Base-by-base conservation (phyloP, 1,284 basidiomycete species). In the Melampsora americana region DNA sequence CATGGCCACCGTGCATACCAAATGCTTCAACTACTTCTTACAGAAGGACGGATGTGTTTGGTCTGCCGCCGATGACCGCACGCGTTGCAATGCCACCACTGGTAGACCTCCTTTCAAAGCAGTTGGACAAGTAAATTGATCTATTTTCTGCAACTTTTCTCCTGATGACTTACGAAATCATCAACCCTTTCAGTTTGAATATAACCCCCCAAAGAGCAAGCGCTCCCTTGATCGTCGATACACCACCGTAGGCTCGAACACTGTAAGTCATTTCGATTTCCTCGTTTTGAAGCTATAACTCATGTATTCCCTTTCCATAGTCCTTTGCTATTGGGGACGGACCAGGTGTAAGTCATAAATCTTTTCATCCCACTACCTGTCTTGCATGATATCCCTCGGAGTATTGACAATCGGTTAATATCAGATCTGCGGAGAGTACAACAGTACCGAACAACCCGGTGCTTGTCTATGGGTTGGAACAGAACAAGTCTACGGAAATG, bases 401-500 rank as follows among this genome's bases (percentile, higher is more conserved):
- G n/a, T n/a, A n/a, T n/a, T n/a, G n/a, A n/a, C n/a, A n/a, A n/a
- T n/a, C n/a, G n/a, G n/a, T n/a, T n/a, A n/a, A n/a, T n/a, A n/a
- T n/a, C n/a, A 39, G 66, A 68, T 68, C 12, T 68, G 66, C 35
- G 66, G 66, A 68, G 6, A 12, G 6, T 68, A 68, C 28, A 39
- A 66, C 44, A 16, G 46, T 23, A 44, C 32, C 28, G 26, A 48
- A 23, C 44, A 68, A 46, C 39, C 42, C 44, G 66, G 66, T 28
- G 66, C 48, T 1, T 68, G 66, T 68, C 66, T 68, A n/a, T 68
- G 66, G 66, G 20, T 30, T 28, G 61, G 61, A 64, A n/a, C 53
- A 56, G 53, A 56, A 28, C 53, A 56, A 56, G 53, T 23, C 9
- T 23, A 59, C 53, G 53, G 53, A 59, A 28, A 59, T 59, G 53